Evolutionary conservation across 352 stramenopile genomes (phyloP), one percentile per base, ranked within the genome.

Genomic region (Globisporangium spinosum): DNA sequence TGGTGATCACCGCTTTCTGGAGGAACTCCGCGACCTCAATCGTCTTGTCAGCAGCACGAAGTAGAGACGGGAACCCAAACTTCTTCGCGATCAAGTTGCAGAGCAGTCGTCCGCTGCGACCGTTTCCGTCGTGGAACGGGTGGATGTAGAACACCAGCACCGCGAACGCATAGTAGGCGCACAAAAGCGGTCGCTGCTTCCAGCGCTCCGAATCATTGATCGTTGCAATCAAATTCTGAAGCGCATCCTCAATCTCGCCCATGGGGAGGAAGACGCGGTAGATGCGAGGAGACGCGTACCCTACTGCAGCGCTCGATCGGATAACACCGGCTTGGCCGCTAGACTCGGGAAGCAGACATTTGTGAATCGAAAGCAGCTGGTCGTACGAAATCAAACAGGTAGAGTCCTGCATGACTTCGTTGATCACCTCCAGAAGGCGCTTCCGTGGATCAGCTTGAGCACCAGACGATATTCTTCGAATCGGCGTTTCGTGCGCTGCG

Each of bases 141-240:
- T 94, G 86, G 58, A 94, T 92, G 67, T 81, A 94, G 67, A 93
- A 94, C 55, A 93, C 86, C 2, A 94, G 73, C 32, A 90, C 82
- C 12, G 84, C 80, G 45, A 92, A 94, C 7, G 82, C 76, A 62
- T 92, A 94, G 70, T 94, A 94, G 0, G 83, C 86, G 43, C 80
- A 82, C 7, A 94, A 68, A 22, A 93, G 70, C n/a, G 82, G 86
- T 2, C 80, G 75, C 8, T 77, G 65, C 17, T 77, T 60, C 77
- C 81, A 89, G 1, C 56, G 70, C 9, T 67, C 73, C 0, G 67
- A 9, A 20, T 80, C 73, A 43, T 93, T 91, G 23, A 94, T 73
- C 1, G 67, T 79, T 0, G 55, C 20, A 0, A 93, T 58, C 22
- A 90, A 67, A 2, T 81, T 70, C 17, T 76, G 23, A 9, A 94